Conservation (phyloP, 345 rosid genomes). For the Arabidopsis suecica region DNA sequence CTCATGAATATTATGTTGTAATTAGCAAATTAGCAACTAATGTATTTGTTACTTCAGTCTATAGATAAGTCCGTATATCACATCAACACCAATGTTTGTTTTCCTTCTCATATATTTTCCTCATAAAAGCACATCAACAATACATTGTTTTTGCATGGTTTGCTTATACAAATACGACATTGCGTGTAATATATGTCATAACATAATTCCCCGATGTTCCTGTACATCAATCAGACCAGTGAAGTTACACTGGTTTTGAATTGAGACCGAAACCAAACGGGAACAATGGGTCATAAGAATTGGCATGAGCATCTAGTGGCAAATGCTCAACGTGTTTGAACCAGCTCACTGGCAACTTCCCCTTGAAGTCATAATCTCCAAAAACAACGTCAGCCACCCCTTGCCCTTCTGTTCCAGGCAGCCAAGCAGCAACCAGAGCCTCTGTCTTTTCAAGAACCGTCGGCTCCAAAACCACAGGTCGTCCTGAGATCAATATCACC, state of each 20-base stretch:
- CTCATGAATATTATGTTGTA: slow-evolving; percentile 33
- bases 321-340: slow-evolving; percentile 51
- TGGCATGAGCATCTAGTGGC: slow-evolving; percentile 53
- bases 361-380: slow-evolving; percentile 45
- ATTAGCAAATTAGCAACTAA: slow-evolving; percentile 34
- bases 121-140: background rate
- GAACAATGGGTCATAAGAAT: slow-evolving; percentile 66
- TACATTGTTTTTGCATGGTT: background rate
- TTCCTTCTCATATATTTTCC: background rate
- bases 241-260: slow-evolving; percentile 24
- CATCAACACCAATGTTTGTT: background rate
- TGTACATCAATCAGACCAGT: background rate
- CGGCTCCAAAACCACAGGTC: slow-evolving; percentile 70
- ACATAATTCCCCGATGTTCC: slow-evolving; percentile 1
- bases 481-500: slow-evolving; percentile 71
- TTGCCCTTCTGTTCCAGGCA: slow-evolving; percentile 49
- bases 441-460: slow-evolving; percentile 61
- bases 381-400: slow-evolving; percentile 45
- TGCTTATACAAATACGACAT: slow-evolving; percentile 30
- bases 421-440: slow-evolving; percentile 58
- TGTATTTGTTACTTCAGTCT: slow-evolving; percentile 30
- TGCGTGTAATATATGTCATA: background rate
- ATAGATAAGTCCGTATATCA: background rate
- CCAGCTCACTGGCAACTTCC: slow-evolving; percentile 49
- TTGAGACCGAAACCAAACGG: slow-evolving; percentile 73